Base-by-base conservation (phyloP, 164 flowering plant genomes). In the Umbellularia californica region DNA sequence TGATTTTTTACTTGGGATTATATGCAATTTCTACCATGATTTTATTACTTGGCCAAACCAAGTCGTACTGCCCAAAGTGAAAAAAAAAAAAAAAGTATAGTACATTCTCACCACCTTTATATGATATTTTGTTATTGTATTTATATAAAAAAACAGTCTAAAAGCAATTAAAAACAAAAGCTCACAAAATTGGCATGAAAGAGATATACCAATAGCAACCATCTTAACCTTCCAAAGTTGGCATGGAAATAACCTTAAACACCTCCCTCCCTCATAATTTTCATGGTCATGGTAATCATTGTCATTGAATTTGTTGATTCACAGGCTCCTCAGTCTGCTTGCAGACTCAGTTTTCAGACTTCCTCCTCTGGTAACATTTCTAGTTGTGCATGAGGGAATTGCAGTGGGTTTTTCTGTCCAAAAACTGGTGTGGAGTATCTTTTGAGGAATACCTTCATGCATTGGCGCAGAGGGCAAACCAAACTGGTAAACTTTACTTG, bases 321-420 rank as follows among this genome's bases (percentile, higher is more conserved):
- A 35, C 78, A 79, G 64, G 65, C 77, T 68, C 17, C 73, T 23
- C 3, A 20, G n/a, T 13, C 25, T 25, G 50, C 11, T 12, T 87
- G 88, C 75, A 60, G 33, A 50, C 83, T 84, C 68, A 62, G 78
- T 52, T 71, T 81, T 22, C 5, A 47, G 24, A 6, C 1, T 17
- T 76, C 79, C 30, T 13, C 65, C 51, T 35, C 33, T 7, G 60
- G 63, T 14, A 20, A 69, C 6, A 51, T 22, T 70, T 69, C 85
- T 19, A 70, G 28, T 25, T 82, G 83, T 76, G 81, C 63, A 19
- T 76, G 70, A 2, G 85, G 82, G 17, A 72, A 75, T n/a, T 87
- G 88, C 88, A 85, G 78, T 25, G 85, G 86, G 5, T 87, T 85
- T 87, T 85, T 68, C 79, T 87, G 10, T 35, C 30, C 60, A 68